Evolutionary conservation across 2,329 filamentous ascomycete genomes (phyloP).

Genomic region (Colletotrichum somersetense): DNA sequence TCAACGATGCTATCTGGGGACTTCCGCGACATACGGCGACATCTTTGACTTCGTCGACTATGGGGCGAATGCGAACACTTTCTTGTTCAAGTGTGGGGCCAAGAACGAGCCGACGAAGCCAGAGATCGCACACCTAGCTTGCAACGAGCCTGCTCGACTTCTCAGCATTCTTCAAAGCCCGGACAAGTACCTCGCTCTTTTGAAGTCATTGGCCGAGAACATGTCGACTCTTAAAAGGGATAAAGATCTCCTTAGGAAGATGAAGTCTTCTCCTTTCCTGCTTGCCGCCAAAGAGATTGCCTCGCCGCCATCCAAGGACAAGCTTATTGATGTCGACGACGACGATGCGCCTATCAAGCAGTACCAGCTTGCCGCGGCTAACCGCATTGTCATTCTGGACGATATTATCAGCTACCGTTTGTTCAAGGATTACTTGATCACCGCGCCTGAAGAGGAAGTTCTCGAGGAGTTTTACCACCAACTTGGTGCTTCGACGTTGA

Average conservation of each 20-base stretch:
- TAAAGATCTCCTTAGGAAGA: constrained; percentile 79
- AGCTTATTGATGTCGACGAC: constrained; percentile 66
- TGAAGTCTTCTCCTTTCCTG: constrained; percentile 82
- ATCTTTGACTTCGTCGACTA: constrained; percentile 99
- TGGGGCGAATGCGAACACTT: constrained; percentile 86
- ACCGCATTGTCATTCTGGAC: constrained; percentile 82
- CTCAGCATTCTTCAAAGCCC: constrained; percentile 82
- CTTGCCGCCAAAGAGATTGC: constrained; percentile 83
- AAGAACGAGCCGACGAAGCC: constrained; percentile 90
- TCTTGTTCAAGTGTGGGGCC: constrained; percentile 88
- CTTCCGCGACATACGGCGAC: constrained; percentile 76
- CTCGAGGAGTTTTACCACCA: constrained; percentile 87
- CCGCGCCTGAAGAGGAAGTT: constrained; percentile 88
- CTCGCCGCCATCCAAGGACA: constrained; percentile 57
- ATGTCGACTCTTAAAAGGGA: constrained; percentile 79
- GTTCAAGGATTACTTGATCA: constrained; percentile 87
- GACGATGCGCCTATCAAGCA: constrained; percentile 77
- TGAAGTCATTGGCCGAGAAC: constrained; percentile 84
- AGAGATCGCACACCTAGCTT: constrained; percentile 88
- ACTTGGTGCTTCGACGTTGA: constrained; percentile 83
- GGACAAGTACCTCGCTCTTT: constrained; percentile 87
- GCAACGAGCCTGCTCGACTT: constrained; percentile 84
- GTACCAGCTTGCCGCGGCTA: constrained; percentile 81
- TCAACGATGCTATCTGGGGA: constrained; percentile 84
- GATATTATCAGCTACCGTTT: constrained; percentile 90